Evolutionary conservation across 148 eudicot species (phyloP), one percentile per base, ranked within the genome.

Genomic region (Talinum fruticosum): DNA sequence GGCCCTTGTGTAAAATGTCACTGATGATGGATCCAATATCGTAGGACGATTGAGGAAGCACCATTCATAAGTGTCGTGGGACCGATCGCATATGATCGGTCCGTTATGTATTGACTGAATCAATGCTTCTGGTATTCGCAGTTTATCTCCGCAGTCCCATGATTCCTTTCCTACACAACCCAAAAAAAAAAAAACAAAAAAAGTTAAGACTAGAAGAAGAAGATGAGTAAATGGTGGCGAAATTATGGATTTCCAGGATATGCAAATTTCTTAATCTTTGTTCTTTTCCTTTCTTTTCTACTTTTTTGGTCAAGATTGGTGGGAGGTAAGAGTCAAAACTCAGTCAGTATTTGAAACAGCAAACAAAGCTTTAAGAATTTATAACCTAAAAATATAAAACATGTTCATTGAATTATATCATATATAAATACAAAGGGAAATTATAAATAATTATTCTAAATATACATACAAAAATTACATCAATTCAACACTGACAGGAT

Each of bases 41-140:
- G 85, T 81, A 65, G 90, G 87, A 26, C 84, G 73, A 62, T 86
- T 84, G 77, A 86, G 83, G 29, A 71, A 78, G 28, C 92, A 89
- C 71, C 82, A 82, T 6, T 89, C 92, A 13, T 87, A 89, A 24
- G 41, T 80, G 18, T 35, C 54, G 34, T 89, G 88, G 5, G 86
- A 78, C 10, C 86, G 82, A 28, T 89, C 88, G 32, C 92, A 87
- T 29, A 67, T 67, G 65, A 89, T 84, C 21, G 88, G 76, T 23
- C 67, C 77, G 6, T 51, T 73, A 61, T 80, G 83, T 59, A 44
- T 76, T 32, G 80, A 72, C 34, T 37, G 77, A 28, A 77, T 45
- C 30, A 72, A 41, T 33, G 84, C 44, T 71, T 28, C 30, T 73
- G 78, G 26, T 4, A 14, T 67, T 54, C 74, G 64, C 10, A 29